Base-by-base conservation (phyloP, 2,329 filamentous ascomycete genomes). In the Fusarium cyanostomum region DNA sequence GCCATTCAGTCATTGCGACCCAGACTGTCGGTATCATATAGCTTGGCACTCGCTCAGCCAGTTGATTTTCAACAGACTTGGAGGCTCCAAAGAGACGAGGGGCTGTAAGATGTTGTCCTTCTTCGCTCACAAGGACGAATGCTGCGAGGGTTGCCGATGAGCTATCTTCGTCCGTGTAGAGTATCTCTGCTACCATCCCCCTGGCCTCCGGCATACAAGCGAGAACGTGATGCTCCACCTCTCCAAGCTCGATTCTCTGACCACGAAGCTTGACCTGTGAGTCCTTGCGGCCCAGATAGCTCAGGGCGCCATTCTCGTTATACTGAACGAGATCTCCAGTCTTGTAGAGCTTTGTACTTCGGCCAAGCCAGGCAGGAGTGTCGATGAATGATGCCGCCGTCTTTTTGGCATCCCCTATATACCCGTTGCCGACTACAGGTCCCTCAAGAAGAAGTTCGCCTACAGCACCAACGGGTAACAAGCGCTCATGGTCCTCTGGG, bases 151-250 rank as follows among this genome's bases (percentile, higher is more conserved):
- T 33, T 2, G 53, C 15, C 4, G 52, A 8, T 6, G 30, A 45
- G 3, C 37, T 8, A 21, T 38, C 49, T 13, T 53, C 15, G 21
- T 8, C 34, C 16, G 21, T 6, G 3, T 15, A n/a, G 10, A 58
- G 5, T 3, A 38, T 39, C 24, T 52, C 51, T 30, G 34, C 7
- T 18, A 72, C 61, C 3, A 64, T 64, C 1, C 75, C 77, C 3
- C 75, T 57, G 12, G 13, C 52, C 6, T 18, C 44, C 8, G 34
- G n/a, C 6, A 2, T 73, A 73, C 0, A 71, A 31, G 46, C 35
- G 7, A 41, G 13, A 8, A 41, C 9, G 10, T 50, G 44, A 27
- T 35, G 38, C 30, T 52, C 48, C 1, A 52, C 18, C 8, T 52
- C 48, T 2, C 11, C 38, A 12, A 52, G 48, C 38, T 52, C 48